A percentile compares a stretch with the other conserved stretches of the same genome.
Evolutionary conservation across 768 basidiomycete species (phyloP).

Genomic region (Royoungia palumana): DNA sequence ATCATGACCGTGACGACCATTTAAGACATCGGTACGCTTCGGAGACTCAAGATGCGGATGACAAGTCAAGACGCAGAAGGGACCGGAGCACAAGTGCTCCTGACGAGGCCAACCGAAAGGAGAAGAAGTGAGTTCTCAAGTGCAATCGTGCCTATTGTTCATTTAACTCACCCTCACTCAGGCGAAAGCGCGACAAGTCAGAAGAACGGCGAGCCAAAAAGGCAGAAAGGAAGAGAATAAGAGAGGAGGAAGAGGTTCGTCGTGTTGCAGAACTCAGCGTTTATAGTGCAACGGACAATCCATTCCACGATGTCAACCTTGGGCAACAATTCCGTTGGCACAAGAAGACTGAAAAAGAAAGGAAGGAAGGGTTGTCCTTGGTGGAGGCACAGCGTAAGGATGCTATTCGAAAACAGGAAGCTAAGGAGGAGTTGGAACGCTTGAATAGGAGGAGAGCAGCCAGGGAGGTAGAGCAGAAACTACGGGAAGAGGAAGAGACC

Average conservation of each 20-base stretch:
- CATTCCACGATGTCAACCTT: constrained; percentile 96
- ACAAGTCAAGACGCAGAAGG: constrained; percentile 28
- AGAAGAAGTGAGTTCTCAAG: constrained; percentile 45
- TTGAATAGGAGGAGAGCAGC: constrained; percentile 89
- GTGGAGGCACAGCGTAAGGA: constrained; percentile 81
- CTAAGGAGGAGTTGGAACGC: constrained; percentile 92
- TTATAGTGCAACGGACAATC: constrained; percentile 95
- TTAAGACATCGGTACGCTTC: constrained; percentile 32
- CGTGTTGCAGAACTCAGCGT: constrained; percentile 93
- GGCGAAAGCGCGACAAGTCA: constrained; percentile 84
- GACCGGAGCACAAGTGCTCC: constrained; percentile 19
- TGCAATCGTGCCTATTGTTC: neutral
- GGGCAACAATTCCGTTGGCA: constrained; percentile 98
- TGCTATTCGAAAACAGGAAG: constrained; percentile 77
- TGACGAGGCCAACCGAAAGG: constrained; percentile 33
- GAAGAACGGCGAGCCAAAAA: constrained; percentile 82
- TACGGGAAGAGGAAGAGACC: constrained; percentile 91
- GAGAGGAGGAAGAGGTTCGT: constrained; percentile 86
- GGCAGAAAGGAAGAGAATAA: constrained; percentile 79
- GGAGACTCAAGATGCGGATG: constrained; percentile 31
- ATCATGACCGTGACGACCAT: constrained; percentile 23
- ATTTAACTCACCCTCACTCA: constrained; percentile 29
- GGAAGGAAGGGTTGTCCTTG: constrained; percentile 75
- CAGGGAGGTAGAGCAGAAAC: constrained; percentile 81
- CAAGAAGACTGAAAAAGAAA: constrained; percentile 97